Evolutionary conservation across 2,329 filamentous ascomycete species (phyloP), one percentile per base, ranked within the genome.

Genomic region (Calonectria multiphialidica): DNA sequence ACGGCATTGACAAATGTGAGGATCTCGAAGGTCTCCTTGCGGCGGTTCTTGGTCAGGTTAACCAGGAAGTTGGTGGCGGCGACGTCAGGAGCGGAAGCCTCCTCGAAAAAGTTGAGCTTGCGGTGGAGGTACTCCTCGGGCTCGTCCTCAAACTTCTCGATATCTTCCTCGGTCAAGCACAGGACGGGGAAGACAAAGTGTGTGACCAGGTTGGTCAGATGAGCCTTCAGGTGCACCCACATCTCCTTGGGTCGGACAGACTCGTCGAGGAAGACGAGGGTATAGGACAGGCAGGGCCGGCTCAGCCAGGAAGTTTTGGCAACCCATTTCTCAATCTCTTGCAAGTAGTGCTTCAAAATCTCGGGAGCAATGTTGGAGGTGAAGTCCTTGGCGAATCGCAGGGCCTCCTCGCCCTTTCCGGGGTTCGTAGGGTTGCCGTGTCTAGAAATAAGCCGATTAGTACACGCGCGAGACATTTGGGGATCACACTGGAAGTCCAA

Each of bases 241-340:
- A 98, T 99, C 73, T 95, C 92, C 88, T 98, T 98, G 57, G 97
- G 97, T 82, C 97, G 96, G 79, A 98, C 95, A 82, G 96, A 98
- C 85, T 99, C 97, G 83, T 99, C 97, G 81, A 99, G 88, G 86
- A 97, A 99, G 77, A 97, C 93, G 72, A 99, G 90, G 0, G 95
- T 98, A 85, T 98, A 98, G 10, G 95, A 98, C 73, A 98, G 88
- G 78, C 96, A 97, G 45, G 96, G 94, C 82, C 96, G 95, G 89
- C 96, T 98, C 75, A 99, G 89, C 97, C 97, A 99, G 64, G 94
- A 90, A 64, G 94, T 94, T 86, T 98, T 98, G 75, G 94, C 92
- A 50, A 98, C 96, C 96, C 97, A 99, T 82, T 97, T 97, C 84
- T 99, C 97, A 77, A 99, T 96, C 86, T 98, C 95, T 76, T 93